These are phyloP conservation scores for Bryoglossum gracile DNA, from an alignment of 495 filamentous ascomycete genomes.

Conservation along the genomic window DNA sequence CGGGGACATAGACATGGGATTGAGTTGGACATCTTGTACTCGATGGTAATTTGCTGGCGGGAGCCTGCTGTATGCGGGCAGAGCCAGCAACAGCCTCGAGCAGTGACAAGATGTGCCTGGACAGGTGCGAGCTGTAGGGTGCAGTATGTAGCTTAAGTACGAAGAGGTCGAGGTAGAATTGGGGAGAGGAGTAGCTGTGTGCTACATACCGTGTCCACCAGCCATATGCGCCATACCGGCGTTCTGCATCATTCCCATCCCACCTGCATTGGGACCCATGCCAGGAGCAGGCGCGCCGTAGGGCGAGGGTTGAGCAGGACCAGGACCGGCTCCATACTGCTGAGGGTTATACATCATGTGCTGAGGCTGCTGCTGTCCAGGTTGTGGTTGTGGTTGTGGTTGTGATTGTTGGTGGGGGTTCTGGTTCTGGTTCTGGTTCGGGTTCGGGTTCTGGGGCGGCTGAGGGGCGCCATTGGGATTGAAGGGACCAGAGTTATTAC, in stretches of 20 bases:
- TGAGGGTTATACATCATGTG: constrained; percentile 28
- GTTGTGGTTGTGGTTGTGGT: constrained; percentile 7
- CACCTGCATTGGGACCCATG: constrained; percentile 21
- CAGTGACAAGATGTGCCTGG: not conserved
- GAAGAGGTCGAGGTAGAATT: not conserved
- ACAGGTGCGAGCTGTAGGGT: not conserved
- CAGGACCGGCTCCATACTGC: constrained; percentile 8
- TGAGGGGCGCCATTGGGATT: constrained; percentile 9
- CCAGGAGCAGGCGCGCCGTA: constrained; percentile 17
- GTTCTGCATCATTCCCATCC: constrained; percentile 27
- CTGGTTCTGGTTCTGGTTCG: constrained; percentile 11
- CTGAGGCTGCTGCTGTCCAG: constrained; percentile 21
- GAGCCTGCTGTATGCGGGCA: constrained; percentile 2
- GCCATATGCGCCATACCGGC: constrained; percentile 26
- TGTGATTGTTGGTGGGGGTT: constrained; percentile 12
- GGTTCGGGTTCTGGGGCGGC: not conserved
- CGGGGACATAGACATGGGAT: constrained; percentile 6
- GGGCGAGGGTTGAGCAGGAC: constrained; percentile 11
- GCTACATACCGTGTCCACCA: constrained; percentile 24
- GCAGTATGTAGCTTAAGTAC: constrained; percentile 3
- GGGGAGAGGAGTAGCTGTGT: constrained; percentile 2
- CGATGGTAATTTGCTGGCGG: not conserved
- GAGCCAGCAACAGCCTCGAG: not conserved
- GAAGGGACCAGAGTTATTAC: constrained; percentile 13
- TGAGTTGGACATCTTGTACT: constrained; percentile 14